Conservation (phyloP, 345 rosid genomes). For the Lepidium didymum region DNA sequence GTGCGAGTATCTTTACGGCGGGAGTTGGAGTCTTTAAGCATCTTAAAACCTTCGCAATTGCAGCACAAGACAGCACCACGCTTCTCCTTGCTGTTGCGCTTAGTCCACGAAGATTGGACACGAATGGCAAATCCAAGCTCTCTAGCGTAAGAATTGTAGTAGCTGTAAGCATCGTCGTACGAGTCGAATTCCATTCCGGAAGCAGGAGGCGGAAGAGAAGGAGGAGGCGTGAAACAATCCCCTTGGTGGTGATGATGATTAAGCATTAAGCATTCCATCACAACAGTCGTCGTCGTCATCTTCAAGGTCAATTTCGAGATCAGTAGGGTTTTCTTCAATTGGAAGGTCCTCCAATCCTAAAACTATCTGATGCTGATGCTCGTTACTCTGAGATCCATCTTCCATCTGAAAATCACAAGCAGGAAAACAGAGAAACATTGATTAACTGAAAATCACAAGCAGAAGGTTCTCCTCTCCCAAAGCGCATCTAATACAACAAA, state of each 20-base stretch:
- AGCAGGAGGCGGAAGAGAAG: constrained; percentile 36
- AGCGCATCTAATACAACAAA: not conserved
- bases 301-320: constrained; percentile 36
- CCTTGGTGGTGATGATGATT: not conserved
- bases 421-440: not conserved
- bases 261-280: constrained; percentile 29
- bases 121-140: constrained; percentile 77
- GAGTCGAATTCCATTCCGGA: constrained; percentile 80
- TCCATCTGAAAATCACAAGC: constrained; percentile 33
- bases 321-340: constrained; percentile 33
- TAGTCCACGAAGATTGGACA: constrained; percentile 85
- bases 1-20: constrained; percentile 82
- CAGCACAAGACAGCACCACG: constrained; percentile 91
- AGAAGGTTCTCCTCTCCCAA: too few relatives aligned
- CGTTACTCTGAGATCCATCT: constrained; percentile 44
- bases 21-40: constrained; percentile 57
- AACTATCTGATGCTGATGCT: constrained; percentile 24
- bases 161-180: constrained; percentile 76
- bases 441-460: too few relatives aligned
- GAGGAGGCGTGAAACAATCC: constrained; percentile 35
- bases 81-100: constrained; percentile 86
- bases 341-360: constrained; percentile 36
- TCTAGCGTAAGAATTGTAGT: constrained; percentile 65
- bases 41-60: constrained; percentile 86
- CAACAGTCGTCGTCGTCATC: constrained; percentile 19